Percentiles rank a stretch among this genome's conserved stretches.
Conservation (phyloP, 2,329 filamentous ascomycete species). For the Claviceps africana region DNA sequence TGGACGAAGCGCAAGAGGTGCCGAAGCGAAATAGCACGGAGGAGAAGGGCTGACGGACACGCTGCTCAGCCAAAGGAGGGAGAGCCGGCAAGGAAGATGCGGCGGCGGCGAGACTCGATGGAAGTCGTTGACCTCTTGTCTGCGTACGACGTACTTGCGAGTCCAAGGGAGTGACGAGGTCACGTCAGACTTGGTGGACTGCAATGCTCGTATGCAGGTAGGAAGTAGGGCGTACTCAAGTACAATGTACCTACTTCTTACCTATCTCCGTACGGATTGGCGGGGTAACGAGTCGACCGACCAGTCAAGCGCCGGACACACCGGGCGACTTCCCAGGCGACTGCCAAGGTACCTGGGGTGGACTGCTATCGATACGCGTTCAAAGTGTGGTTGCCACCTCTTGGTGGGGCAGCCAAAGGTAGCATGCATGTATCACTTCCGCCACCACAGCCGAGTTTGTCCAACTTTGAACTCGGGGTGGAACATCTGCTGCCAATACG, state of each 20-base stretch:
- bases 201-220: neutral
- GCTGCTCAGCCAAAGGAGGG: neutral
- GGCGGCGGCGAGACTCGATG: neutral
- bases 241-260: neutral
- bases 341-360: neutral
- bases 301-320: neutral
- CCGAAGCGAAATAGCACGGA: neutral
- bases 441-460: neutral
- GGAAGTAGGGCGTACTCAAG: no score
- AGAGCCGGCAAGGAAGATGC: neutral
- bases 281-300: constrained; percentile 19
- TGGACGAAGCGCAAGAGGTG: neutral
- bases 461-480: neutral
- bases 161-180: neutral
- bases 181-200: neutral
- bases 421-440: neutral
- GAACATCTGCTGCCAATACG: neutral
- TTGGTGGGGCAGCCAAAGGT: neutral
- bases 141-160: neutral
- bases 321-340: no score
- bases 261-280: constrained; percentile 14
- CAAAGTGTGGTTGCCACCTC: neutral
- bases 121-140: neutral
- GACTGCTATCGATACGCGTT: neutral
- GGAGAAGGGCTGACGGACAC: neutral